Conservation (phyloP, 1,139 yeast genomes). For the Yamadazyma aaseri region DNA sequence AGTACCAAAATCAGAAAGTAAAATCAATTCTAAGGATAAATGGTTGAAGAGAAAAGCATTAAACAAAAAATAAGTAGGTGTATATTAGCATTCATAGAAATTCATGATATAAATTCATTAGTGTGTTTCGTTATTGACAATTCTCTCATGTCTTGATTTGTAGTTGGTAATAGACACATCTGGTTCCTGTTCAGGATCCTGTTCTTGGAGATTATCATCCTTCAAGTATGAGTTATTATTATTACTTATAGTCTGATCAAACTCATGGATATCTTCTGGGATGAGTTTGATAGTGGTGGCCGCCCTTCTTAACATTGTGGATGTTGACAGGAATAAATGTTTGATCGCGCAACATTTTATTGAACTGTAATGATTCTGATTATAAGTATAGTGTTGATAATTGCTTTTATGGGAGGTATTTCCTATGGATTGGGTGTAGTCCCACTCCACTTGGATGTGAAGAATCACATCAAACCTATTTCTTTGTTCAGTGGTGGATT, state of each 20-base stretch:
- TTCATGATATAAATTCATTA: background rate
- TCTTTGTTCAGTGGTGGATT: conserved; percentile 63
- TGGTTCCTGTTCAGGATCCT: conserved; percentile 14
- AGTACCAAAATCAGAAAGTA: conserved; percentile 48
- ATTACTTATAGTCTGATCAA: conserved; percentile 43
- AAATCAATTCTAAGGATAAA: conserved; percentile 45
- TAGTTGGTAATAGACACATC: conserved; percentile 14
- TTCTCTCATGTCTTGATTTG: conserved; percentile 18
- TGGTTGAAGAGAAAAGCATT: conserved; percentile 63
- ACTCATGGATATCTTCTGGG: conserved; percentile 63
- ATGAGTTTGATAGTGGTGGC: conserved; percentile 65
- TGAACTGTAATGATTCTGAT: conserved; percentile 10
- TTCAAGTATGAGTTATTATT: conserved; percentile 12
- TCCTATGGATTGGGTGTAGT: conserved; percentile 34
- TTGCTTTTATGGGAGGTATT: conserved; percentile 26
- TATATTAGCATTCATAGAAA: background rate
- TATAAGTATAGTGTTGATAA: conserved; percentile 11
- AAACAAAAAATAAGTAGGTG: conserved; percentile 26
- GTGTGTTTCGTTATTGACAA: conserved; percentile 7
- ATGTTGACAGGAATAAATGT: background rate
- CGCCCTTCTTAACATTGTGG: conserved; percentile 56
- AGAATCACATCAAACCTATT: conserved; percentile 16
- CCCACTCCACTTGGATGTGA: conserved; percentile 23
- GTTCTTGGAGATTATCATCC: conserved; percentile 17
- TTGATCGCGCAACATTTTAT: background rate